Conservation (phyloP, 2,329 filamentous ascomycete species). For the Beauveria australis region DNA sequence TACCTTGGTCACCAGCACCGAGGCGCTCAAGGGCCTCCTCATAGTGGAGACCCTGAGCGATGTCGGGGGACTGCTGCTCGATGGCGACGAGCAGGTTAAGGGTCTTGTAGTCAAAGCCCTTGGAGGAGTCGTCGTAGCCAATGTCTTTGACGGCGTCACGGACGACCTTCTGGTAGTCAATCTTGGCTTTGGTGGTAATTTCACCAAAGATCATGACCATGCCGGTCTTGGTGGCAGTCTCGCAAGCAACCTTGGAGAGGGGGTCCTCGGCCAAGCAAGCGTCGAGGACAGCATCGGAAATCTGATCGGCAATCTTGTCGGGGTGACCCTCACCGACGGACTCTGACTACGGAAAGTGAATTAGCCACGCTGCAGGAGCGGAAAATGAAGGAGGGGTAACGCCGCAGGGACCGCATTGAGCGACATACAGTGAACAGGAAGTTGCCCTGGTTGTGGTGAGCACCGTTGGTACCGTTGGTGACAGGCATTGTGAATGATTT, state of each 20-base stretch:
- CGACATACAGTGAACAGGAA: constrained; percentile 72
- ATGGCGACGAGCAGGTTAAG: constrained; percentile 98
- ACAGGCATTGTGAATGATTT: constrained; percentile 47
- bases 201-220: constrained; percentile 99
- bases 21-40: constrained; percentile 96
- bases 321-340: constrained; percentile 86
- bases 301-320: constrained; percentile 97
- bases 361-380: constrained; percentile 16
- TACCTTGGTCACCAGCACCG: constrained; percentile 98
- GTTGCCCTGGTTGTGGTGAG: constrained; percentile 54
- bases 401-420: not conserved
- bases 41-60: constrained; percentile 97
- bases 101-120: constrained; percentile 99
- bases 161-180: constrained; percentile 98
- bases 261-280: constrained; percentile 92
- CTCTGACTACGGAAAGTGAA: constrained; percentile 53
- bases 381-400: not conserved
- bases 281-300: constrained; percentile 97
- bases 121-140: constrained; percentile 91
- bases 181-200: constrained; percentile 89
- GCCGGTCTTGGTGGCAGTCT: constrained; percentile 99
- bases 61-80: constrained; percentile 98
- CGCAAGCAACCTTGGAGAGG: constrained; percentile 97
- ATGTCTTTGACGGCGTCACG: constrained; percentile 95
- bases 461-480: constrained; percentile 40